These are phyloP conservation scores for Miscanthus lutarioriparius DNA, from an alignment of 176 grass and related monocot genomes.

Conservation along the genomic window DNA sequence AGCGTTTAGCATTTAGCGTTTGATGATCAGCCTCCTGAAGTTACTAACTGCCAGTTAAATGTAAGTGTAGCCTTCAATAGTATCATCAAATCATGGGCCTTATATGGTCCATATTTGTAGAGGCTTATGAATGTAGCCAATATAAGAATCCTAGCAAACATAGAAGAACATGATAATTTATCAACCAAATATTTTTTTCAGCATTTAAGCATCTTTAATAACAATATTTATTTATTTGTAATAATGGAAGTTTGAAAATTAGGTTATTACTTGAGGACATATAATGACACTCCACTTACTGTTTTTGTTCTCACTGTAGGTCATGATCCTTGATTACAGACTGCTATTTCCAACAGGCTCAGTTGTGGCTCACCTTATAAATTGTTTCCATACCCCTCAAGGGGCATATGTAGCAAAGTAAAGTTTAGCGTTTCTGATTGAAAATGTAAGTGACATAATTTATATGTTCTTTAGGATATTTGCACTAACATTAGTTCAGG, in stretches of 20 bases:
- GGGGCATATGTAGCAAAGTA: slow-evolving; percentile 66
- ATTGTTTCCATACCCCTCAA: slow-evolving; percentile 70
- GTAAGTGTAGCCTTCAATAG: too few relatives aligned
- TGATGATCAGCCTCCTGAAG: too few relatives aligned
- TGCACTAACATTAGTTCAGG: slow-evolving; percentile 31
- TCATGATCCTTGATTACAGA: slow-evolving; percentile 64
- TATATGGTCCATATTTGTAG: too few relatives aligned
- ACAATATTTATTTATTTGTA: background rate
- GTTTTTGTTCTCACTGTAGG: slow-evolving; percentile 28
- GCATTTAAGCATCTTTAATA: background rate
- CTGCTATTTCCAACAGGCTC: slow-evolving; percentile 68
- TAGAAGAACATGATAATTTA: background rate
- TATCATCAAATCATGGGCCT: too few relatives aligned
- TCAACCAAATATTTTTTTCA: background rate
- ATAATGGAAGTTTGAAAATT: background rate
- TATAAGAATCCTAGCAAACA: too few relatives aligned
- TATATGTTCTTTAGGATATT: background rate
- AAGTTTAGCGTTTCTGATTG: background rate
- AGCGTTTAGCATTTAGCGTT: too few relatives aligned
- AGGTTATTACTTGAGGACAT: background rate
- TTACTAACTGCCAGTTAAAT: too few relatives aligned
- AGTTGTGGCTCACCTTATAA: slow-evolving; percentile 65
- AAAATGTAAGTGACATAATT: background rate
- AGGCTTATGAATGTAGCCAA: too few relatives aligned
- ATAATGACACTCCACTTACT: background rate